Evolutionary conservation across 2,329 filamentous ascomycete species (phyloP), one percentile per base, ranked within the genome.

Genomic region (Cercospora nicotianae): DNA sequence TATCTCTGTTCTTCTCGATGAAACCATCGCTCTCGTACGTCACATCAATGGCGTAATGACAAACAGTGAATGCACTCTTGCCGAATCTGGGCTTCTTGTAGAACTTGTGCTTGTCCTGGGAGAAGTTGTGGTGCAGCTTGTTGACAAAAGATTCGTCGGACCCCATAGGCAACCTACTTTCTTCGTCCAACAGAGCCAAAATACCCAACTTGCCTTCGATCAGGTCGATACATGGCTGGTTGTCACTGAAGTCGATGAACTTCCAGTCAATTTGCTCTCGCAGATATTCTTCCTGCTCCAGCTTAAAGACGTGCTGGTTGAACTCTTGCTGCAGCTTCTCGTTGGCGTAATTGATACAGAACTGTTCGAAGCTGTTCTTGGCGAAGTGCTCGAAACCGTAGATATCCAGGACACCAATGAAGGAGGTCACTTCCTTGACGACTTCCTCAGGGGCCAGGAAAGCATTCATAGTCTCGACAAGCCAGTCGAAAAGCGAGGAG

Each of bases 321-420:
- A 99, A 99, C 79, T 98, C 94, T 80, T 99, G 95, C 79, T 99
- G 95, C 64, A 99, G 84, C 82, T 99, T 99, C 82, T 99, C 95
- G 81, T 99, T 99, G 81, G 95, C 95, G 77, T 99, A 99, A 82
- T 99, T 99, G 87, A 99, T 99, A 82, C 95, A 99, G 81, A 99
- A 99, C 80, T 99, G 95, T 80, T 99, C 95, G 76, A 99, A 99
- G 0, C 95, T 99, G 83, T 99, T 99, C 85, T 97, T 98, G 70
- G 95, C 94, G 77, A 99, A 99, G 81, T 98, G 95, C 80, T 99
- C 95, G 77, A 99, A 99, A 71, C 94, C 94, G 81, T 98, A 98
- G 74, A 99, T 99, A 92, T 99, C 95, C 72, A 99, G 87, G 59
- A 99, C 95, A 80, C 95, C 95, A 75, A 99, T 99, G 80, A 99